These are phyloP conservation scores for Botryobasidium botryosum DNA, from an alignment of 768 basidiomycete genomes.

Conservation along the genomic window DNA sequence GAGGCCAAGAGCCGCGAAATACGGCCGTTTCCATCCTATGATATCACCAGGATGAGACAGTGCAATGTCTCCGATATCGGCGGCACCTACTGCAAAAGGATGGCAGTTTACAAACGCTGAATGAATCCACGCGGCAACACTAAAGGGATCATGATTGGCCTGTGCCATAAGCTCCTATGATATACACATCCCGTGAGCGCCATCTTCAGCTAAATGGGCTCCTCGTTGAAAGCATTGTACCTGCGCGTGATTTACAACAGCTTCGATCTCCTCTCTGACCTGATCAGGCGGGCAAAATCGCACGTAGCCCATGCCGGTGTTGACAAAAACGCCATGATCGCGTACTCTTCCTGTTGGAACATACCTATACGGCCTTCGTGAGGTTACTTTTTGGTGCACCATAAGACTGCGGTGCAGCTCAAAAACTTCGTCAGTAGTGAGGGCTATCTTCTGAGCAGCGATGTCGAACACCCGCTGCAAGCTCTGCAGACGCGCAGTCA, in stretches of 20 bases:
- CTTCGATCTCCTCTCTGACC: not conserved
- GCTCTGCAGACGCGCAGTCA: not conserved
- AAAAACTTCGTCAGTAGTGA: not conserved
- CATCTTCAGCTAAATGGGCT: not conserved
- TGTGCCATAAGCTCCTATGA: not conserved
- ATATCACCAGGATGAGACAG: not conserved
- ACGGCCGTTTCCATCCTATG: conserved; percentile 2
- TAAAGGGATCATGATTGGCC: not conserved
- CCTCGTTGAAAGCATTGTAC: not conserved
- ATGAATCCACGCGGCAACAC: conserved; percentile 1
- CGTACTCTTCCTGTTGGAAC: not conserved
- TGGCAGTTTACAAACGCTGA: not conserved
- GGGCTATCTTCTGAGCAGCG: not conserved
- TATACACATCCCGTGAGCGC: not conserved
- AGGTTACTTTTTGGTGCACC: not conserved
- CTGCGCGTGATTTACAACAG: not conserved
- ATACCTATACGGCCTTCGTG: not conserved
- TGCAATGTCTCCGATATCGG: not conserved
- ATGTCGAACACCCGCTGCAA: not conserved
- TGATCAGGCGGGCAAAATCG: not conserved
- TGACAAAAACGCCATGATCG: not conserved
- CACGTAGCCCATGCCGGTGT: not conserved
- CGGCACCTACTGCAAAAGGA: not conserved
- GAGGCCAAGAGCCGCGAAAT: not conserved
- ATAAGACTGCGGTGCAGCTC: not conserved